Conservation (phyloP, 2,329 filamentous ascomycete genomes). For the Fonsecaea multimorphosa region DNA sequence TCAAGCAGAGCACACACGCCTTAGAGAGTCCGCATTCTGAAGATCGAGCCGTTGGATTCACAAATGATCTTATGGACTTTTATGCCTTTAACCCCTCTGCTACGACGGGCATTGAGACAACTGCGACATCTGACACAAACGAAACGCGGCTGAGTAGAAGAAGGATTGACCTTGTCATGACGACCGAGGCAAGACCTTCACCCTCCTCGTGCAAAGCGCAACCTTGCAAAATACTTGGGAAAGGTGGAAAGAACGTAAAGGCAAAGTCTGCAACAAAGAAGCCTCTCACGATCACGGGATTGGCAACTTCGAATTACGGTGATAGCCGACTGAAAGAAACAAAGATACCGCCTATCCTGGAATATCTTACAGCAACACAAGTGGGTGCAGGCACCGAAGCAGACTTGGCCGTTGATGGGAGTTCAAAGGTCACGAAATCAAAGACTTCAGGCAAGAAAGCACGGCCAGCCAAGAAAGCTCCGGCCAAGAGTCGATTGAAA, state of each 20-base stretch:
- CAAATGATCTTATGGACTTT: constrained; percentile 17
- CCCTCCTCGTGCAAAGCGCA: constrained; percentile 2
- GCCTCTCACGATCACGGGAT: constrained; percentile 75
- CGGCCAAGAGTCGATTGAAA: constrained; percentile 59
- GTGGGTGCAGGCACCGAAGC: constrained; percentile 15
- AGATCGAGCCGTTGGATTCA: constrained; percentile 6
- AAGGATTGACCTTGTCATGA: constrained; percentile 28
- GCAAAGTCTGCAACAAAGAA: constrained; percentile 69
- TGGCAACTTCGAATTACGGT: constrained; percentile 74
- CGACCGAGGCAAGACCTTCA: constrained; percentile 8
- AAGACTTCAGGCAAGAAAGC: constrained; percentile 24
- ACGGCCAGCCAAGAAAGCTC: constrained; percentile 40
- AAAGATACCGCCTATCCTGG: constrained; percentile 49
- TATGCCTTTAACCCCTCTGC: constrained; percentile 21
- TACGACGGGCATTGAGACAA: background rate
- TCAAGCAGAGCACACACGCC: constrained; percentile 44
- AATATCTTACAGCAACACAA: constrained; percentile 53
- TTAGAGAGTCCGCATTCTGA: constrained; percentile 13
- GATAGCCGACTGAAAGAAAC: constrained; percentile 44
- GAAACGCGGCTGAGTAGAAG: constrained; percentile 25
- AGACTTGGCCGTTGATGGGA: background rate
- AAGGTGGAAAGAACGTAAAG: constrained; percentile 39
- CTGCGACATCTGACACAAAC: constrained; percentile 7
- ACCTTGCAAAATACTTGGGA: constrained; percentile 8
- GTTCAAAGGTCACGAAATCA: constrained; percentile 32